A percentile compares a stretch with the other conserved stretches of the same genome.
Conservation (phyloP, 768 basidiomycete species). For the Mycena amicta region DNA sequence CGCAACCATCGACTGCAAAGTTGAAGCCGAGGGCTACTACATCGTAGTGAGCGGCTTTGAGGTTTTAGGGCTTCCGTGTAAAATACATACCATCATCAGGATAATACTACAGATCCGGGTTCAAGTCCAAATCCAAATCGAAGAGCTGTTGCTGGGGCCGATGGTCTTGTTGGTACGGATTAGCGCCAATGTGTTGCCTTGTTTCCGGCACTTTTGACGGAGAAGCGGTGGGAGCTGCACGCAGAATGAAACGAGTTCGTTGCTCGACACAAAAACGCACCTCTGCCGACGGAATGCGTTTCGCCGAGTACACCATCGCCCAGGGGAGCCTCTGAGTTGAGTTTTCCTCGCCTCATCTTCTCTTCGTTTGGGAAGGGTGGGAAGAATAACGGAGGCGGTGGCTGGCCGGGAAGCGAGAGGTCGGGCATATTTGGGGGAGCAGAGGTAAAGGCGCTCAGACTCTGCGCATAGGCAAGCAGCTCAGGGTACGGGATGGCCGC, state of each 20-base stretch:
- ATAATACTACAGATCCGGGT: conserved; percentile 59
- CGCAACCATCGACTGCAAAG: conserved; percentile 8
- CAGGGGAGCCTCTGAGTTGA: conserved; percentile 80
- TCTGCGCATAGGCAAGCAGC: conserved; percentile 82
- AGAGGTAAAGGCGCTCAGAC: conserved; percentile 82
- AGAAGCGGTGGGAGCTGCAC: conserved; percentile 61
- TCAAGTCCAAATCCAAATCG: conserved; percentile 82
- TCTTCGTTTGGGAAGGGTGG: conserved; percentile 92
- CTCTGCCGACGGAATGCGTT: conserved; percentile 77
- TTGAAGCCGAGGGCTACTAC: neutral
- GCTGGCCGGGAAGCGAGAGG: conserved; percentile 66
- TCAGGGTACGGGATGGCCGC: conserved; percentile 83
- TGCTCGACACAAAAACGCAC: conserved; percentile 52
- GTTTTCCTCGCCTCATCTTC: conserved; percentile 82
- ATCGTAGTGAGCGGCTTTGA: neutral
- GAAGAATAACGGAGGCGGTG: conserved; percentile 80
- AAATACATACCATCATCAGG: neutral
- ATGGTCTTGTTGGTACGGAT: conserved; percentile 74
- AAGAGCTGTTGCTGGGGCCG: conserved; percentile 64
- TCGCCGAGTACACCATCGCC: conserved; percentile 79
- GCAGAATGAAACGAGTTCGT: too few species aligned
- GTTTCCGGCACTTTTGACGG: conserved; percentile 50
- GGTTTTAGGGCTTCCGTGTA: neutral
- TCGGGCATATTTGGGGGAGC: conserved; percentile 89
- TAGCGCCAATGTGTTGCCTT: conserved; percentile 54